Conservation (phyloP, 805 yeast species). For the Candida lessepsii region DNA sequence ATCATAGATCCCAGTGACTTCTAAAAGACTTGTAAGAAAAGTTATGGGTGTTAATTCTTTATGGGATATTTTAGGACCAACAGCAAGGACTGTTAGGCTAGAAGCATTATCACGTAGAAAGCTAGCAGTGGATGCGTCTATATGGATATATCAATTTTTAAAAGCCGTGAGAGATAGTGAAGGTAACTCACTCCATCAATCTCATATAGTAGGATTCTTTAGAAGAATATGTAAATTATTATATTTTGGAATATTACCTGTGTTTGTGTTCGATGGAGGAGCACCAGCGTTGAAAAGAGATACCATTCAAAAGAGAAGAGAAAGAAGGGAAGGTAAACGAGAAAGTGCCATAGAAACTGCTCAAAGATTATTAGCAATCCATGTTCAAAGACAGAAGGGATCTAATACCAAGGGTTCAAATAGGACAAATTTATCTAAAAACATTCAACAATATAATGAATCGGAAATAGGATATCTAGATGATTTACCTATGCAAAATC, state of each 20-base stretch:
- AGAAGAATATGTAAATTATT: constrained; percentile 87
- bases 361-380: constrained; percentile 72
- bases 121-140: constrained; percentile 96
- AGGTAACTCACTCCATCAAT: constrained; percentile 72
- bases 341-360: constrained; percentile 76
- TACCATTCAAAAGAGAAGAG: constrained; percentile 72
- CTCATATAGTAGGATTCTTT: constrained; percentile 95
- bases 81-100: constrained; percentile 85
- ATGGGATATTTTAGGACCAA: constrained; percentile 89
- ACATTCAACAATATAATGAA: too few species aligned
- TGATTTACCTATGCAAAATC: constrained; percentile 18
- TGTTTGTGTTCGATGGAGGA: constrained; percentile 94
- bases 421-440: too few species aligned
- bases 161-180: constrained; percentile 89
- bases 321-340: constrained; percentile 69
- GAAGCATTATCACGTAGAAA: constrained; percentile 77
- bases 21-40: not conserved
- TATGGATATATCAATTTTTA: constrained; percentile 96
- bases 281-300: constrained; percentile 81
- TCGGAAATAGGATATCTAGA: constrained; percentile 16
- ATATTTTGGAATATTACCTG: constrained; percentile 83
- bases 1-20: too few species aligned
- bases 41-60: constrained; percentile 93
- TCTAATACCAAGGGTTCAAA: too few species aligned
- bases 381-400: constrained; percentile 60